phyloP scores from a whole-genome alignment of 2,329 filamentous ascomycete species.

The Pseudonectria buxi region DNA sequence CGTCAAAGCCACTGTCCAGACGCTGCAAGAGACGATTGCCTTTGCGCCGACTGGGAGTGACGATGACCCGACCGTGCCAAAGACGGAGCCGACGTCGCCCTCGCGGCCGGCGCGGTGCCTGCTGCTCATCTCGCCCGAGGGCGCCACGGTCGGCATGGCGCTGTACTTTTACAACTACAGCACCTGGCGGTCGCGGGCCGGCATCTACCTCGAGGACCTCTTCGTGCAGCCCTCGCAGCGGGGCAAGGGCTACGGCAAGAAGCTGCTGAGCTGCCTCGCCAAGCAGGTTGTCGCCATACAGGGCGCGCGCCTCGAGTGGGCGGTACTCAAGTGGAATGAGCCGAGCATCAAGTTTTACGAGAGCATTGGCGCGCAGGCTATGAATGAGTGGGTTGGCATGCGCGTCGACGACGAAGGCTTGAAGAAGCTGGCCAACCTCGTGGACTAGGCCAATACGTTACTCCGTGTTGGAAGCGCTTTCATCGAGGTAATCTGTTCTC shows the following conservation, averaged over 20 bases:
- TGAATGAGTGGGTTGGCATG: slow-evolving; percentile 70
- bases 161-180: slow-evolving; percentile 95
- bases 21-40: slow-evolving; percentile 67
- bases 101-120: slow-evolving; percentile 68
- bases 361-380: slow-evolving; percentile 57
- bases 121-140: slow-evolving; percentile 49
- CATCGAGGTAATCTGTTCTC: too few relatives aligned
- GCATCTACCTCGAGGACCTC: slow-evolving; percentile 92
- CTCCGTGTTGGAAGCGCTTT: background rate
- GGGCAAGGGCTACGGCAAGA: slow-evolving; percentile 72
- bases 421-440: slow-evolving; percentile 48
- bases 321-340: slow-evolving; percentile 87
- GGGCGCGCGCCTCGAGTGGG: slow-evolving; percentile 80
- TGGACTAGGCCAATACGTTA: slow-evolving; percentile 19
- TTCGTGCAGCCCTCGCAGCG: slow-evolving; percentile 68
- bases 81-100: slow-evolving; percentile 48
- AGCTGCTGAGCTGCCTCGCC: slow-evolving; percentile 69
- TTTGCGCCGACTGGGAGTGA: slow-evolving; percentile 55
- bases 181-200: slow-evolving; percentile 81
- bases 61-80: slow-evolving; percentile 28
- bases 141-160: slow-evolving; percentile 63
- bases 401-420: slow-evolving; percentile 63
- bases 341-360: slow-evolving; percentile 84
- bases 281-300: slow-evolving; percentile 66
- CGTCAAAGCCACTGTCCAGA: slow-evolving; percentile 72